These are phyloP conservation scores for Amphicarpaea edgeworthii DNA, from an alignment of 306 rosid genomes.

Conservation along the genomic window DNA sequence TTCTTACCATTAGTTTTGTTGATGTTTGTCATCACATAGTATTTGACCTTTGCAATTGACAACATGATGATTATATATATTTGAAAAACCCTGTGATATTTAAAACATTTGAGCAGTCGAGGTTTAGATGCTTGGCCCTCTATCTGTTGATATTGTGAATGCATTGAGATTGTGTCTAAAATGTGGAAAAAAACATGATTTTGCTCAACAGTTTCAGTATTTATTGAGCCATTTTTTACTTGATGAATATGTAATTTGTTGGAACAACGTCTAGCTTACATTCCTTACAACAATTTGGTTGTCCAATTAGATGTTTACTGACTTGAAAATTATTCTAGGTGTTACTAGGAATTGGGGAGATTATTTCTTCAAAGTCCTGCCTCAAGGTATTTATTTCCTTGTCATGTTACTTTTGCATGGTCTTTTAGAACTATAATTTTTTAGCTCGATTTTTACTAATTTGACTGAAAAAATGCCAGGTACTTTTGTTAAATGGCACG, in stretches of 20 bases:
- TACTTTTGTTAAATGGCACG: constrained; percentile 80
- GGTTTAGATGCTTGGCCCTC: constrained; percentile 15
- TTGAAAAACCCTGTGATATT: not conserved
- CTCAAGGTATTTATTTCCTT: constrained; percentile 72
- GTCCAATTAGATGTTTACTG: constrained; percentile 36
- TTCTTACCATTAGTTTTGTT: constrained; percentile 35
- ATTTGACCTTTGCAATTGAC: constrained; percentile 15
- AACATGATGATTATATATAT: constrained; percentile 8
- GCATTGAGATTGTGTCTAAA: constrained; percentile 1
- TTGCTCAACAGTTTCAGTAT: constrained; percentile 19
- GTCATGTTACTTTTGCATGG: constrained; percentile 27
- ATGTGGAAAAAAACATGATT: constrained; percentile 17
- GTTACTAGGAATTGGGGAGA: constrained; percentile 87
- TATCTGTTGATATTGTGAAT: constrained; percentile 24
- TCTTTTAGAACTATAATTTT: constrained; percentile 29
- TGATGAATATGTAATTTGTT: constrained; percentile 17
- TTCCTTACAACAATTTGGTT: constrained; percentile 9
- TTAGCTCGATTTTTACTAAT: constrained; percentile 25
- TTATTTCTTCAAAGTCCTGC: constrained; percentile 87
- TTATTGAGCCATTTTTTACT: constrained; percentile 36
- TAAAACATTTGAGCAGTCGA: not conserved
- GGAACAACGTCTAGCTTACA: constrained; percentile 5
- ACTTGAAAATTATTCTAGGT: constrained; percentile 59
- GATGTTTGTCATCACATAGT: constrained; percentile 20
- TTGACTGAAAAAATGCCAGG: constrained; percentile 51